Conservation (phyloP, 1,139 yeast species). For the Geotrichum cucujoidarum region DNA sequence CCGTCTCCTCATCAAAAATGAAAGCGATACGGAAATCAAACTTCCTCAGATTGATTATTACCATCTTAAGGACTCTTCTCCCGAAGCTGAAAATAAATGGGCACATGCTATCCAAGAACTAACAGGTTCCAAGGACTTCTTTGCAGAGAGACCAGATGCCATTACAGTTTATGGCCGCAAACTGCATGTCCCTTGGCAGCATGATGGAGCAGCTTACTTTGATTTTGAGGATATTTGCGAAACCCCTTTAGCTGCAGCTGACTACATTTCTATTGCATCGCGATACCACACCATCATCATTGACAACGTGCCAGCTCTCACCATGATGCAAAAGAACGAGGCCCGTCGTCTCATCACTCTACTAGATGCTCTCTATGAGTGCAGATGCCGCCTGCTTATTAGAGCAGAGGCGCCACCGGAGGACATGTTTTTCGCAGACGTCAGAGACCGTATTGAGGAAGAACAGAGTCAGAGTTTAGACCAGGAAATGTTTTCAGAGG, state of each 20-base stretch:
- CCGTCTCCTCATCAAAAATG: neutral
- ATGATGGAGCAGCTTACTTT: slow-evolving; percentile 45
- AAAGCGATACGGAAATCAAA: neutral
- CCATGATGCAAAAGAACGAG: slow-evolving; percentile 57
- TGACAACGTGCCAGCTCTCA: slow-evolving; percentile 59
- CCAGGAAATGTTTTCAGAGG: slow-evolving; percentile 65
- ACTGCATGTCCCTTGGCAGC: slow-evolving; percentile 45
- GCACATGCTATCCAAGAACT: slow-evolving; percentile 26
- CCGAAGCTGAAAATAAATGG: slow-evolving; percentile 39
- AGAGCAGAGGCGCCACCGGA: slow-evolving; percentile 49
- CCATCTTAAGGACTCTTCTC: slow-evolving; percentile 10
- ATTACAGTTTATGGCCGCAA: slow-evolving; percentile 55
- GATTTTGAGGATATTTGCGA: slow-evolving; percentile 55
- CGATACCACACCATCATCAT: slow-evolving; percentile 52
- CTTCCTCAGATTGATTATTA: slow-evolving; percentile 13
- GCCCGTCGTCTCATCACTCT: slow-evolving; percentile 64
- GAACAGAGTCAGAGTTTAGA: slow-evolving; percentile 41
- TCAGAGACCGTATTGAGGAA: slow-evolving; percentile 26
- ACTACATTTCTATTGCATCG: slow-evolving; percentile 64
- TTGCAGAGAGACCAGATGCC: slow-evolving; percentile 28
- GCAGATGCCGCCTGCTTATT: slow-evolving; percentile 54
- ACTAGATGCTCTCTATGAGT: slow-evolving; percentile 64
- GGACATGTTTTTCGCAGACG: slow-evolving; percentile 53
- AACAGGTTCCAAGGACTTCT: slow-evolving; percentile 25
- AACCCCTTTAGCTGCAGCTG: slow-evolving; percentile 59